Conservation (phyloP, 768 basidiomycete genomes). For the Gautieria morchelliformis region DNA sequence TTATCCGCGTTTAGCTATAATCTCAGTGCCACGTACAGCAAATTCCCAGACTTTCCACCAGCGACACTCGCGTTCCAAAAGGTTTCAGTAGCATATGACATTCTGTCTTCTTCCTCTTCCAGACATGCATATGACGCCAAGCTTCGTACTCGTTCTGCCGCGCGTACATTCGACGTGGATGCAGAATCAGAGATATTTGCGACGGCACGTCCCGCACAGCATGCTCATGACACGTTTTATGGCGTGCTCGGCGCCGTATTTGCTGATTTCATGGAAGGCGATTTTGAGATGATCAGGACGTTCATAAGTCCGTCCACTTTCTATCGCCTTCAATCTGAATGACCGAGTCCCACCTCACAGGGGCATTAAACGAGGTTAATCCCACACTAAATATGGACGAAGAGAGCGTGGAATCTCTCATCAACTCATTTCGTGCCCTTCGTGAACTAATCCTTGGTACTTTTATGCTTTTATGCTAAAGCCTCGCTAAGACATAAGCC, state of each 20-base stretch:
- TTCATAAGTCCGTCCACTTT: constrained; percentile 48
- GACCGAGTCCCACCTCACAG: constrained; percentile 26
- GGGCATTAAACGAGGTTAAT: constrained; percentile 70
- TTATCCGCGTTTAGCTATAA: neutral
- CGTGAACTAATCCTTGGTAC: constrained; percentile 68
- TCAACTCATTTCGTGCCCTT: constrained; percentile 56
- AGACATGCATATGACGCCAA: constrained; percentile 53
- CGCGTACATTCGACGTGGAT: constrained; percentile 32
- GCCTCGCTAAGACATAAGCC: constrained; percentile 8
- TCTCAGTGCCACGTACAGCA: constrained; percentile 33
- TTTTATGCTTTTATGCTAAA: neutral
- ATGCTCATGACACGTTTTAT: constrained; percentile 74
- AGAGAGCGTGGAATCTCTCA: constrained; percentile 70
- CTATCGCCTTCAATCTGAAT: neutral
- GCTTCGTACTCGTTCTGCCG: constrained; percentile 29
- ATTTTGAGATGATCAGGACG: constrained; percentile 74
- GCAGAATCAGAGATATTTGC: constrained; percentile 26
- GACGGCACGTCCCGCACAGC: constrained; percentile 37
- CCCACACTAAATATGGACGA: constrained; percentile 69
- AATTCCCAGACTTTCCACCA: constrained; percentile 66
- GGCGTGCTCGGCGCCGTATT: constrained; percentile 66
- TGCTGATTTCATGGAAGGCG: constrained; percentile 77
- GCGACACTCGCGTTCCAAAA: constrained; percentile 83
- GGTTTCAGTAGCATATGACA: constrained; percentile 74
- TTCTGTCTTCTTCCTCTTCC: constrained; percentile 64